Conservation (phyloP, 495 filamentous ascomycete species). For the Talaromyces proteolyticus region DNA sequence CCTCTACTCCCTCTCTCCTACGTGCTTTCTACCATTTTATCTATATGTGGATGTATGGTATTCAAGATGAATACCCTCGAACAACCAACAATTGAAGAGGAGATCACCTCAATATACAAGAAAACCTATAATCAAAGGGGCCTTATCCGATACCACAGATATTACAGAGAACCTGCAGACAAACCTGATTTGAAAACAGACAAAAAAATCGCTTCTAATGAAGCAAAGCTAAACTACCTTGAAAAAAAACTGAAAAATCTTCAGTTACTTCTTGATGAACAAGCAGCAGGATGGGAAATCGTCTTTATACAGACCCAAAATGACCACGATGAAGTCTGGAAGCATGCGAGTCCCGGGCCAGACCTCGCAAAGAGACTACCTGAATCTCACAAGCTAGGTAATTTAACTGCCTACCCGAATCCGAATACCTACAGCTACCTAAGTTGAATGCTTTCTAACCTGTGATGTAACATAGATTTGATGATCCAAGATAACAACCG, state of each 20-base stretch:
- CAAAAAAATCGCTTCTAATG: background rate
- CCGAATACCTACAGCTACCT: background rate
- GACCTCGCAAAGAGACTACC: background rate
- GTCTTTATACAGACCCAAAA: background rate
- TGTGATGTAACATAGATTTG: background rate
- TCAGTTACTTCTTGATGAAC: background rate
- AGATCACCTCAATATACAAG: background rate
- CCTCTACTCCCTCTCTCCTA: background rate
- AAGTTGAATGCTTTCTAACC: background rate
- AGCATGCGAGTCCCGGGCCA: background rate
- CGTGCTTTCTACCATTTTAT: background rate
- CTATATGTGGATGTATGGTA: background rate
- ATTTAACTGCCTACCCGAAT: background rate
- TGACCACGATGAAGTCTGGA: background rate
- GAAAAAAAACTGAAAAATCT: background rate
- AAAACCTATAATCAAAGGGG: background rate
- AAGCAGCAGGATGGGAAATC: background rate
- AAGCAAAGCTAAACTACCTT: background rate
- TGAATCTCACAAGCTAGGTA: background rate
- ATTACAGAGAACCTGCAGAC: background rate
- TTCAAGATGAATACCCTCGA: background rate
- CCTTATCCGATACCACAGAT: background rate
- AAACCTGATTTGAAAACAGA: background rate
- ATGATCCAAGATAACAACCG: background rate
- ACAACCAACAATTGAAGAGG: background rate